phyloP scores from a whole-genome alignment of 805 yeast genomes.

The Zygotorulaspora sp. region DNA sequence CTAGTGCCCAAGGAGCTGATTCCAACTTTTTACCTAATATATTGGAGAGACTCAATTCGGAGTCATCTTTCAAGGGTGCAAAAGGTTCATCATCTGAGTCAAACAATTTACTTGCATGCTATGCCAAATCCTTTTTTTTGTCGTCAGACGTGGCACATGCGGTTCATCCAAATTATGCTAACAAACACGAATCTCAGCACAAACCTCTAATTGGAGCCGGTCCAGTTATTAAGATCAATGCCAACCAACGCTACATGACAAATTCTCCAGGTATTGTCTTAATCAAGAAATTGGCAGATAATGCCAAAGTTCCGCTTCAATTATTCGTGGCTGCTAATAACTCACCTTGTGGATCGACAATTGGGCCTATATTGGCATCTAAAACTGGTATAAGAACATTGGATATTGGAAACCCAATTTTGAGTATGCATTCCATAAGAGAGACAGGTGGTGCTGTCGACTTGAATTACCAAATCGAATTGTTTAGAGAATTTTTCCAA shows the following conservation, averaged over 20 bases:
- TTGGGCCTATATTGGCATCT: slow-evolving; percentile 89
- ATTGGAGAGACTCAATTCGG: slow-evolving; percentile 57
- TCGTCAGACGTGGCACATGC: slow-evolving; percentile 98
- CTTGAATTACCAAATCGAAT: slow-evolving; percentile 52
- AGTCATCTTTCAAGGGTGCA: slow-evolving; percentile 39
- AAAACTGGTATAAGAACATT: slow-evolving; percentile 81
- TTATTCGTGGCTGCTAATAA: slow-evolving; percentile 90
- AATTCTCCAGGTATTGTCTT: slow-evolving; percentile 85
- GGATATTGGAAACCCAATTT: slow-evolving; percentile 87
- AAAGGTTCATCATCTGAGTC: slow-evolving; percentile 26
- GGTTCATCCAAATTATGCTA: slow-evolving; percentile 85
- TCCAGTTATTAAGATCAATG: slow-evolving; percentile 89
- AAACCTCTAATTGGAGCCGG: slow-evolving; percentile 81
- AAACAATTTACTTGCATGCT: slow-evolving; percentile 47
- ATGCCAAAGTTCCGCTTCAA: slow-evolving; percentile 75
- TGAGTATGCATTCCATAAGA: slow-evolving; percentile 90
- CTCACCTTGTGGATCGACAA: slow-evolving; percentile 93
- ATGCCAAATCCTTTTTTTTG: slow-evolving; percentile 76
- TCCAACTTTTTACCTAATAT: slow-evolving; percentile 84
- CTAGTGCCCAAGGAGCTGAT: slow-evolving; percentile 94
- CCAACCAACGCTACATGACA: slow-evolving; percentile 93
- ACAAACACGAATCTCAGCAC: slow-evolving; percentile 71
- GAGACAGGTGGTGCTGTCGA: slow-evolving; percentile 86
- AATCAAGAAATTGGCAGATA: slow-evolving; percentile 64
- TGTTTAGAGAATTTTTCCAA: slow-evolving; percentile 62